A percentile compares a stretch with the other conserved stretches of the same genome.
Conservation (phyloP, 1,284 basidiomycete species). For the Sanghuangporus weigelae region DNA sequence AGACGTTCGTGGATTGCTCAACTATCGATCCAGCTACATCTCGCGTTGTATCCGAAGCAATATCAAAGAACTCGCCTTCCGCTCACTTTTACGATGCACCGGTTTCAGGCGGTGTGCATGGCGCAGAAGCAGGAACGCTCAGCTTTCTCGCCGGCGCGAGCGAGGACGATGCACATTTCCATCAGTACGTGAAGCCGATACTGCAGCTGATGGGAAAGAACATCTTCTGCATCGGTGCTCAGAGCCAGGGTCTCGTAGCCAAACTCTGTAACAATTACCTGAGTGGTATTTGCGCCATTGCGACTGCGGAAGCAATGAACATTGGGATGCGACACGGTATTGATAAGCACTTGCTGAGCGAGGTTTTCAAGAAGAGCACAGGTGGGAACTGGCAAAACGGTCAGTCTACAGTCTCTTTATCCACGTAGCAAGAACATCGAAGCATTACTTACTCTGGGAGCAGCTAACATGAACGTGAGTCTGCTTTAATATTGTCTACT, state of each 20-base stretch:
- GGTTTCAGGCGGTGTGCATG: constrained; percentile 20
- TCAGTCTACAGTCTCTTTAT: not conserved
- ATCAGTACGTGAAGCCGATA: constrained; percentile 12
- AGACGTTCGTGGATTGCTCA: constrained; percentile 19
- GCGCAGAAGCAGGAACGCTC: constrained; percentile 20
- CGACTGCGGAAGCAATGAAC: constrained; percentile 22
- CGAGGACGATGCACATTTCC: constrained; percentile 14
- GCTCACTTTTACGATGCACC: constrained; percentile 21
- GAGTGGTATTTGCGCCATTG: constrained; percentile 20
- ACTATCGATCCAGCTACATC: constrained; percentile 21
- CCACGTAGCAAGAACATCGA: no score
- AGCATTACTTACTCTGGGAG: not conserved
- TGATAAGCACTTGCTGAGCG: constrained; percentile 18
- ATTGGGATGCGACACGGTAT: constrained; percentile 21
- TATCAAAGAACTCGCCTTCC: constrained; percentile 6
- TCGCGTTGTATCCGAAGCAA: constrained; percentile 17
- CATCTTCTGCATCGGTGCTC: constrained; percentile 18
- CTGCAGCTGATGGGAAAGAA: constrained; percentile 18
- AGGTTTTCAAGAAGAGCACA: constrained; percentile 19
- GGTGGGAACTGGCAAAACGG: constrained; percentile 21
- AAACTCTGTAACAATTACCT: constrained; percentile 21
- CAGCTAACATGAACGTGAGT: constrained; percentile 16
- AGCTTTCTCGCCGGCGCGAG: constrained; percentile 19
- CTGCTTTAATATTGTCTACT: not conserved
- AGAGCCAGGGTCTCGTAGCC: constrained; percentile 20